Conservation (phyloP, 208 protist species). For the Crithidia brevicula region DNA sequence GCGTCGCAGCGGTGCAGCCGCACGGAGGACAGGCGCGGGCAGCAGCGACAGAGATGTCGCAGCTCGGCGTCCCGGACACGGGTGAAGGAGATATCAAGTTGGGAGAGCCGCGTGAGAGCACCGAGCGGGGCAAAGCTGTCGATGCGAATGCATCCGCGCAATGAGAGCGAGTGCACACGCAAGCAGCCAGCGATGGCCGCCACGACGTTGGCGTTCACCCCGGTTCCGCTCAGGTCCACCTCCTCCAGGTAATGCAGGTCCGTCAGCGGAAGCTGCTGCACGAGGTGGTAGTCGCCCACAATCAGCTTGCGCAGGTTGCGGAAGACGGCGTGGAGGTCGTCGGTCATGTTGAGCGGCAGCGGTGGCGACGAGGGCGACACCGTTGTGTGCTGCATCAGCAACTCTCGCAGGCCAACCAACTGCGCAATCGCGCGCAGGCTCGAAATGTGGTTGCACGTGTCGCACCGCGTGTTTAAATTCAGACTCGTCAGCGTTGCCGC, state of each 20-base stretch:
- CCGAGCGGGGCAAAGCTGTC: slow-evolving; percentile 11
- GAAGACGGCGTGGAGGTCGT: slow-evolving; percentile 30
- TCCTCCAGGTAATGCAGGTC: slow-evolving; percentile 26
- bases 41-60: slow-evolving; percentile 21
- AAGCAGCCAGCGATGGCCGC: slow-evolving; percentile 19
- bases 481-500: slow-evolving; percentile 26
- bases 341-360: slow-evolving; percentile 20
- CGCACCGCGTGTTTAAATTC: slow-evolving; percentile 30
- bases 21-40: slow-evolving; percentile 12
- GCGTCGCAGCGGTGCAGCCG: slow-evolving; percentile 17
- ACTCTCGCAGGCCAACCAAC: slow-evolving; percentile 31
- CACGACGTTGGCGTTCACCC: slow-evolving; percentile 22
- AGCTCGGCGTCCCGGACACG: slow-evolving; percentile 14
- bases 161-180: slow-evolving; percentile 16
- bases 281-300: slow-evolving; percentile 34
- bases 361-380: slow-evolving; percentile 13
- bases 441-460: slow-evolving; percentile 27
- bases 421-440: slow-evolving; percentile 26
- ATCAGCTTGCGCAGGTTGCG: slow-evolving; percentile 32
- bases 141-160: slow-evolving; percentile 23
- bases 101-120: slow-evolving; percentile 3
- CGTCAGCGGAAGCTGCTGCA: slow-evolving; percentile 28
- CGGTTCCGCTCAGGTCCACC: slow-evolving; percentile 22
- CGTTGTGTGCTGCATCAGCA: slow-evolving; percentile 34
- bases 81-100: slow-evolving; percentile 19